These are phyloP conservation scores for Vicia sativa DNA, from an alignment of 306 rosid genomes.

Conservation along the genomic window DNA sequence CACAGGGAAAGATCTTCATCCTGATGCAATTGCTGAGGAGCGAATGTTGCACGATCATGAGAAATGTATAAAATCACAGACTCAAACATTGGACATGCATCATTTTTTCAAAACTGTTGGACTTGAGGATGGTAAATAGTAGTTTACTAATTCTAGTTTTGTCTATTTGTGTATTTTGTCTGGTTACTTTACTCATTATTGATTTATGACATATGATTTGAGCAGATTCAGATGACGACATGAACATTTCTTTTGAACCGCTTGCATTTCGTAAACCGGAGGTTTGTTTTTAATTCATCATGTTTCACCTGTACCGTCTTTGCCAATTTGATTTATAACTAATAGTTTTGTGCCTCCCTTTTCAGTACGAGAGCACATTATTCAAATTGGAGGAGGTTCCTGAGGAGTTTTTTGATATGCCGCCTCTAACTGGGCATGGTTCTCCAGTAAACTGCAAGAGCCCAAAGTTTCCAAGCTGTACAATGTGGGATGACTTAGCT, in stretches of 20 bases:
- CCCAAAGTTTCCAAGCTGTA: constrained; percentile 44
- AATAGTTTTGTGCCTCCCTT: neutral
- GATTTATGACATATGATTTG: constrained; percentile 1
- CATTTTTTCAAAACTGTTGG: constrained; percentile 49
- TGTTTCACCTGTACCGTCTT: neutral
- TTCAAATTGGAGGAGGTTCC: constrained; percentile 50
- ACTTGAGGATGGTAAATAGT: constrained; percentile 52
- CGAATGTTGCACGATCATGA: constrained; percentile 53
- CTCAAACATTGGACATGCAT: constrained; percentile 30
- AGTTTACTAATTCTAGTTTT: neutral
- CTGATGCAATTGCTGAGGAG: constrained; percentile 53
- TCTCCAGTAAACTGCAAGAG: constrained; percentile 52
- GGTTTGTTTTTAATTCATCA: constrained; percentile 40
- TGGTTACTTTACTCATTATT: neutral
- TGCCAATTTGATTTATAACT: neutral
- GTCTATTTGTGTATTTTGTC: neutral
- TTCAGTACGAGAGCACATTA: constrained; percentile 43
- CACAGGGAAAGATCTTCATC: constrained; percentile 27
- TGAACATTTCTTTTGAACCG: constrained; percentile 36
- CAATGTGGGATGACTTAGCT: constrained; percentile 47
- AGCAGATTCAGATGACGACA: constrained; percentile 42
- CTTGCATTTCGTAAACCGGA: constrained; percentile 33
- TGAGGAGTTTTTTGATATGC: constrained; percentile 45
- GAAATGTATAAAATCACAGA: constrained; percentile 55
- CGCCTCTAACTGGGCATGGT: constrained; percentile 26